phyloP scores from a whole-genome alignment of 495 filamentous ascomycete genomes.

The Symbiotaphrina buchneri region DNA sequence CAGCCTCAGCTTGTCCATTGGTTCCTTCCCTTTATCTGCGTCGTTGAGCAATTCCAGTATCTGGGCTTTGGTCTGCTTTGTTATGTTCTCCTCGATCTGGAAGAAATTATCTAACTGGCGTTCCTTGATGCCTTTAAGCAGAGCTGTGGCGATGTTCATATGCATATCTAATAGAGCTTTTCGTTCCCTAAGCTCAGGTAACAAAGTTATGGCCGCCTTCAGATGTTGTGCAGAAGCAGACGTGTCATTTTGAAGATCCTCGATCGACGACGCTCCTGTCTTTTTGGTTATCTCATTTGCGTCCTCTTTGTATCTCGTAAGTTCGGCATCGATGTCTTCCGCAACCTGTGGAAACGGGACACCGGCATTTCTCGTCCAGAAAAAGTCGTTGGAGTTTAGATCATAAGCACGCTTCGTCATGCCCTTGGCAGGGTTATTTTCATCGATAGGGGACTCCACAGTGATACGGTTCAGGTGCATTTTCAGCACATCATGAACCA shows the following conservation, averaged over 20 bases:
- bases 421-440: slow-evolving; percentile 45
- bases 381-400: slow-evolving; percentile 78
- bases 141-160: slow-evolving; percentile 87
- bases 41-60: slow-evolving; percentile 77
- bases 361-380: slow-evolving; percentile 90
- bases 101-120: slow-evolving; percentile 91
- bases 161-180: slow-evolving; percentile 93
- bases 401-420: slow-evolving; percentile 72
- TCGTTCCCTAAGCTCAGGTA: slow-evolving; percentile 80
- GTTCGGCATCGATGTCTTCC: slow-evolving; percentile 82
- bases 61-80: slow-evolving; percentile 77
- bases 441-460: slow-evolving; percentile 59
- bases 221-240: slow-evolving; percentile 80
- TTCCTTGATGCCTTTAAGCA: slow-evolving; percentile 79
- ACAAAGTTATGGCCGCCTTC: slow-evolving; percentile 78
- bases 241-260: slow-evolving; percentile 79
- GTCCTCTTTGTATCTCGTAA: slow-evolving; percentile 89
- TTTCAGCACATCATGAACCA: slow-evolving; percentile 83
- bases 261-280: slow-evolving; percentile 78
- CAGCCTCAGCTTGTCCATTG: slow-evolving; percentile 70
- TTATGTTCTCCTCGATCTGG: slow-evolving; percentile 84
- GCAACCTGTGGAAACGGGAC: slow-evolving; percentile 90
- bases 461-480: slow-evolving; percentile 96
- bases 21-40: slow-evolving; percentile 54
- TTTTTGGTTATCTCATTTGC: slow-evolving; percentile 87